Percentiles rank a stretch among this genome's conserved stretches.
Evolutionary conservation across 2,329 filamentous ascomycete genomes (phyloP).

Genomic region (Emergomyces orientalis): DNA sequence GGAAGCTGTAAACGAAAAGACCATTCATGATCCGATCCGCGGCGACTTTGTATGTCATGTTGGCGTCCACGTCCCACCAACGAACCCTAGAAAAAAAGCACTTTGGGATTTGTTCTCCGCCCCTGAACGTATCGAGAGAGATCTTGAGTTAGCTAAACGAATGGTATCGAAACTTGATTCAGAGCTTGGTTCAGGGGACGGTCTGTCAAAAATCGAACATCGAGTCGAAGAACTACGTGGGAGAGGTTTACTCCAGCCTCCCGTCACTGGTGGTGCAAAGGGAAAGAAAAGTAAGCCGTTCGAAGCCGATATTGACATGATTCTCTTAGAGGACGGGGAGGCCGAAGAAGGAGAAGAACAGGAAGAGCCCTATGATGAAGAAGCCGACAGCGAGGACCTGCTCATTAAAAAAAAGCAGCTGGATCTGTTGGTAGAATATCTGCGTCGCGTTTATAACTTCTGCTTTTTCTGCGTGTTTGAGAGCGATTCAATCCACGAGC

Average conservation of each 20-base stretch:
- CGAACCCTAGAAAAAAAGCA: constrained; percentile 82
- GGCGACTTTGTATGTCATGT: constrained; percentile 98
- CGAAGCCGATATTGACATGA: constrained; percentile 27
- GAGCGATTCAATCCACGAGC: constrained; percentile 90
- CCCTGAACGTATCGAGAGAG: constrained; percentile 85
- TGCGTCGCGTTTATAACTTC: constrained; percentile 94
- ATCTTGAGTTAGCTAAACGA: constrained; percentile 72
- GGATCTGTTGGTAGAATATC: constrained; percentile 89
- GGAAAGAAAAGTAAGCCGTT: constrained; percentile 47
- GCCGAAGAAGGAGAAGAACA: constrained; percentile 76
- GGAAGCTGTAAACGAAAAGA: constrained; percentile 94
- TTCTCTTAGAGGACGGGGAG: constrained; percentile 51
- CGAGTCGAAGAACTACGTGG: constrained; percentile 71
- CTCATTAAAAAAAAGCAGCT: constrained; percentile 92
- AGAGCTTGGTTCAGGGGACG: constrained; percentile 71
- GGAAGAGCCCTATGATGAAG: constrained; percentile 60
- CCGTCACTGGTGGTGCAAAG: constrained; percentile 33
- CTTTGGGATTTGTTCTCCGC: constrained; percentile 94
- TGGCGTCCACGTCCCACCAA: constrained; percentile 84
- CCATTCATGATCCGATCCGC: constrained; percentile 83
- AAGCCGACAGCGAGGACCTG: constrained; percentile 81
- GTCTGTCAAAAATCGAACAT: constrained; percentile 71
- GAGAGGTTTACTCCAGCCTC: constrained; percentile 66
- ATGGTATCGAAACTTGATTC: constrained; percentile 76
- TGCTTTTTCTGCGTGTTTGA: constrained; percentile 99